A percentile compares a stretch with the other conserved stretches of the same genome.
Conservation (phyloP, 768 basidiomycete species). For the Lactarius hatsudake region DNA sequence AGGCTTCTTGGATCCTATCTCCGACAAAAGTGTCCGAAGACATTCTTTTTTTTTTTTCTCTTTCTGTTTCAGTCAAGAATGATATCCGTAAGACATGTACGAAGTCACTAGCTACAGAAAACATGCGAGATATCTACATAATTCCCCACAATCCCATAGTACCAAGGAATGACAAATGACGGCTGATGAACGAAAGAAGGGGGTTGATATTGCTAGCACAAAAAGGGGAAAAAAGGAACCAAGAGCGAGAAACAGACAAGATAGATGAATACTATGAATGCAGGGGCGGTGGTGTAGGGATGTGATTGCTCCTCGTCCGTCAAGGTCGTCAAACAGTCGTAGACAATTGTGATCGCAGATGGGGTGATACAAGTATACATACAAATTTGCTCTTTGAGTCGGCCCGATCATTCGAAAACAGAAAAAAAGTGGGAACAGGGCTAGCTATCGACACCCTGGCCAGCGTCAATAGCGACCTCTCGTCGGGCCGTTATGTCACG, state of each 20-base stretch:
- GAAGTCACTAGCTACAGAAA: conserved; percentile 24
- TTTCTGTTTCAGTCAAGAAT: conserved; percentile 1
- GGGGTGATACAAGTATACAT: conserved; percentile 25
- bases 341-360: conserved; percentile 20
- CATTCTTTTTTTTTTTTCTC: neutral
- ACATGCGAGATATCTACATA: conserved; percentile 21
- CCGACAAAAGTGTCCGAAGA: neutral
- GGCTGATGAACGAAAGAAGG: neutral
- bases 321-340: conserved; percentile 25
- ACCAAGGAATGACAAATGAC: conserved; percentile 1
- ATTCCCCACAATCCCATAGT: conserved; percentile 11
- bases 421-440: neutral
- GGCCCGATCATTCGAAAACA: conserved; percentile 9
- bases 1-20: neutral
- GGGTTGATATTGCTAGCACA: conserved; percentile 14
- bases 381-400: conserved; percentile 16
- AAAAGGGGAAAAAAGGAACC: neutral
- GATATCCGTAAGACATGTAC: conserved; percentile 17
- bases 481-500: conserved; percentile 13
- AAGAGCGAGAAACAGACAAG: conserved; percentile 1
- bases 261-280: conserved; percentile 22
- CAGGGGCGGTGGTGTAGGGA: conserved; percentile 20
- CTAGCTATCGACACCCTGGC: conserved; percentile 23
- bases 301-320: conserved; percentile 26
- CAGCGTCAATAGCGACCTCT: conserved; percentile 17